These are phyloP conservation scores for Centella asiatica DNA, from an alignment of 129 eudicot species.

Conservation along the genomic window DNA sequence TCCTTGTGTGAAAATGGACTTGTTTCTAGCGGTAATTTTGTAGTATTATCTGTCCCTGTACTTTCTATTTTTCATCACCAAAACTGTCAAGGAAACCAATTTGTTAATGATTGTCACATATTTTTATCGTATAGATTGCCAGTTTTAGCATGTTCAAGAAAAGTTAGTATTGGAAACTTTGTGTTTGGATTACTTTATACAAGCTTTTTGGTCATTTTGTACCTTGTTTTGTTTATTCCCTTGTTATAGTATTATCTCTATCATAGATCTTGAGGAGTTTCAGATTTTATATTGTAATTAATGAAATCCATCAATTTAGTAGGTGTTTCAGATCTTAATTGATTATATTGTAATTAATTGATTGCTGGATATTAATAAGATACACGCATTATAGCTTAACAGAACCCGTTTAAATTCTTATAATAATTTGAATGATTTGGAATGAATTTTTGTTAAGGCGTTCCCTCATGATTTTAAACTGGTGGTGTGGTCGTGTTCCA, in stretches of 20 bases:
- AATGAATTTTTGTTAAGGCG: neutral
- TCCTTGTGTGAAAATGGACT: constrained; percentile 32
- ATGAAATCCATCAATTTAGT: neutral
- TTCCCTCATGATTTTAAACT: neutral
- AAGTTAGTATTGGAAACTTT: neutral
- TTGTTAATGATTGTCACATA: neutral
- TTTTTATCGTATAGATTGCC: neutral
- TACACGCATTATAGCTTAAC: no score
- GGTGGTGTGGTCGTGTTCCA: neutral
- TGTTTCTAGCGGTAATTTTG: constrained; percentile 40
- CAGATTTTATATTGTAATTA: neutral
- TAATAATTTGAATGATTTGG: no score
- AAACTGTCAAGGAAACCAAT: neutral
- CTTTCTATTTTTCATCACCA: neutral
- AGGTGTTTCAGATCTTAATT: no score
- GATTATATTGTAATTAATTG: no score
- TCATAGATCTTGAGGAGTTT: neutral
- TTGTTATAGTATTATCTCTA: neutral
- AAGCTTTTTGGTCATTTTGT: neutral
- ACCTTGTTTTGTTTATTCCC: neutral
- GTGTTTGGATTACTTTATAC: neutral
- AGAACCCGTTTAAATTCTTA: no score
- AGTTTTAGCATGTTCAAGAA: neutral
- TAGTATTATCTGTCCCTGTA: neutral
- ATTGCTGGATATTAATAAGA: no score